Evolutionary conservation across 2,329 filamentous ascomycete species (phyloP).

Genomic region (Phaeosphaeriaceae sp.): DNA sequence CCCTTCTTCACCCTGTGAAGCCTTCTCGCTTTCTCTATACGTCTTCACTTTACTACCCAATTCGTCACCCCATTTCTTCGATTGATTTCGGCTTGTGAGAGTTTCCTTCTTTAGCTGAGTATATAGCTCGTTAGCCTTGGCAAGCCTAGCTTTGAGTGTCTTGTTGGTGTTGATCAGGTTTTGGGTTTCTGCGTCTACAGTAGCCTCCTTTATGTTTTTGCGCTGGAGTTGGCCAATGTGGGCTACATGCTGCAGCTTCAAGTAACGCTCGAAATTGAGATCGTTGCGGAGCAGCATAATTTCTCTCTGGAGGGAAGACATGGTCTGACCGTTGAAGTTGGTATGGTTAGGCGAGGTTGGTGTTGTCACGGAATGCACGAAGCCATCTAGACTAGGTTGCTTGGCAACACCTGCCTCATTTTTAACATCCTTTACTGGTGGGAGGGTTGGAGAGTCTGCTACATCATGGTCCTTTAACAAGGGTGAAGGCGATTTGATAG

Average conservation of each 20-base stretch:
- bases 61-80: slow-evolving; percentile 79
- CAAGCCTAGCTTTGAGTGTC: slow-evolving; percentile 72
- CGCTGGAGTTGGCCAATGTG: slow-evolving; percentile 81
- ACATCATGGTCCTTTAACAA: slow-evolving; percentile 51
- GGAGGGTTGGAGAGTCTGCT: slow-evolving; percentile 69
- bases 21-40: slow-evolving; percentile 73
- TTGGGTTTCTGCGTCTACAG: slow-evolving; percentile 81
- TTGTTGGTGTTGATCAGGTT: slow-evolving; percentile 80
- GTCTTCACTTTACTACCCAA: slow-evolving; percentile 69
- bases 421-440: slow-evolving; percentile 51
- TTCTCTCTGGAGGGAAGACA: slow-evolving; percentile 68
- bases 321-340: slow-evolving; percentile 44
- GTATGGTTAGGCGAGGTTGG: slow-evolving; percentile 33
- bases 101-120: slow-evolving; percentile 74
- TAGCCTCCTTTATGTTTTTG: slow-evolving; percentile 76
- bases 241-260: slow-evolving; percentile 82
- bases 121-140: slow-evolving; percentile 74
- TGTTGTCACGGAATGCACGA: slow-evolving; percentile 34
- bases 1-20: slow-evolving; percentile 65
- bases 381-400: slow-evolving; percentile 44
- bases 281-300: slow-evolving; percentile 80
- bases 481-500: slow-evolving; percentile 55
- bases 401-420: slow-evolving; percentile 32
- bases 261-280: slow-evolving; percentile 80
- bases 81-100: slow-evolving; percentile 72